A percentile compares a stretch with the other conserved stretches of the same genome.
phyloP scores from a whole-genome alignment of 2,329 filamentous ascomycete genomes.

The Moelleriella libera region DNA sequence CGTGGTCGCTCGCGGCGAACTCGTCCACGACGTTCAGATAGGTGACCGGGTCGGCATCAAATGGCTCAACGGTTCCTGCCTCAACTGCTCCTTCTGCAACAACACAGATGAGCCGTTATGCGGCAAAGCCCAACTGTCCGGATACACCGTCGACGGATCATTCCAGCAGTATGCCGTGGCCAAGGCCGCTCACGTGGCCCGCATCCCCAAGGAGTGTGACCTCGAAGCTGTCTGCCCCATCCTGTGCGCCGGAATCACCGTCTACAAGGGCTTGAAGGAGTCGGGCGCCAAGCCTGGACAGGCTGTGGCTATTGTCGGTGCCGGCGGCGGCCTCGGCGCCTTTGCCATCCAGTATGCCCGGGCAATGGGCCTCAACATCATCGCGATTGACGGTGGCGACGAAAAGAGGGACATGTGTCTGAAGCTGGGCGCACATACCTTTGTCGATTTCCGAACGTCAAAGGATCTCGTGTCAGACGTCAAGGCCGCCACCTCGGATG shows the following conservation, averaged over 20 bases:
- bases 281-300: conserved; percentile 61
- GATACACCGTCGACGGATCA: conserved; percentile 83
- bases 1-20: conserved; percentile 64
- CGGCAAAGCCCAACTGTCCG: conserved; percentile 58
- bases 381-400: conserved; percentile 71
- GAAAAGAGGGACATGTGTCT: conserved; percentile 65
- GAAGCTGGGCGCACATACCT: conserved; percentile 56
- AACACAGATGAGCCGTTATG: conserved; percentile 74
- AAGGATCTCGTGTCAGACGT: conserved; percentile 75
- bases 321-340: conserved; percentile 68
- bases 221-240: conserved; percentile 70
- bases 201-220: conserved; percentile 61
- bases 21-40: conserved; percentile 65
- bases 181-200: conserved; percentile 73
- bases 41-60: conserved; percentile 83
- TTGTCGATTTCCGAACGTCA: conserved; percentile 66
- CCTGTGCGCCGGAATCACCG: conserved; percentile 74
- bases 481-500: conserved; percentile 64
- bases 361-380: conserved; percentile 71
- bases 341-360: conserved; percentile 77
- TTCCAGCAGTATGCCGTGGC: conserved; percentile 90
- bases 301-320: conserved; percentile 72
- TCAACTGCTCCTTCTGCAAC: conserved; percentile 73
- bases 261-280: conserved; percentile 87
- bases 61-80: conserved; percentile 84